A percentile compares a stretch with the other conserved stretches of the same genome.
Evolutionary conservation across 106 monocot species (phyloP).

Genomic region (Phalaenopsis aphrodite): DNA sequence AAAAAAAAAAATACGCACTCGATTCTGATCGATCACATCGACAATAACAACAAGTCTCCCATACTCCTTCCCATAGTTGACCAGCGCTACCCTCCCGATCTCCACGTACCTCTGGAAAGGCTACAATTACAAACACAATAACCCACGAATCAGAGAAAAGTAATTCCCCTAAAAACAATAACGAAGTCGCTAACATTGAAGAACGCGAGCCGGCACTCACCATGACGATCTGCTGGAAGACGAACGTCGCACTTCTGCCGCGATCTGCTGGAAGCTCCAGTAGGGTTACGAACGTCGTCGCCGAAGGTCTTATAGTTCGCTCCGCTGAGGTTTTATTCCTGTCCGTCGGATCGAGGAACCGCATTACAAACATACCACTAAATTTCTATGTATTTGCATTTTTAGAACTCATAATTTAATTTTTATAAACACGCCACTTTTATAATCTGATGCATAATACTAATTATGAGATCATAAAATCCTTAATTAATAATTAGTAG

Average conservation of each 20-base stretch:
- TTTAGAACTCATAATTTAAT: too few species aligned
- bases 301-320: too few species aligned
- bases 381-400: too few species aligned
- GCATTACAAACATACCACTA: too few species aligned
- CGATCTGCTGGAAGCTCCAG: neutral
- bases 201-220: neutral
- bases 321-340: too few species aligned
- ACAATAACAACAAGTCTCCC: constrained; percentile 50
- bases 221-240: too few species aligned
- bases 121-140: constrained; percentile 4
- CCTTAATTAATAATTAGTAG: too few species aligned
- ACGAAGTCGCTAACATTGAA: neutral
- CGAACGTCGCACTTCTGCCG: neutral
- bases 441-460: too few species aligned
- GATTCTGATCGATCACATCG: constrained; percentile 47
- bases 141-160: neutral
- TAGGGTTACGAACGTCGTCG: too few species aligned
- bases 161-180: neutral
- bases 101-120: constrained; percentile 61
- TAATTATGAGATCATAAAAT: too few species aligned
- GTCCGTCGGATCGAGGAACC: too few species aligned
- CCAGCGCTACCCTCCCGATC: constrained; percentile 50
- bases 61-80: constrained; percentile 72
- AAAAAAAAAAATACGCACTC: constrained; percentile 12
- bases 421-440: too few species aligned